phyloP scores from a whole-genome alignment of 768 basidiomycete genomes.

The Antrodiella citrinella region DNA sequence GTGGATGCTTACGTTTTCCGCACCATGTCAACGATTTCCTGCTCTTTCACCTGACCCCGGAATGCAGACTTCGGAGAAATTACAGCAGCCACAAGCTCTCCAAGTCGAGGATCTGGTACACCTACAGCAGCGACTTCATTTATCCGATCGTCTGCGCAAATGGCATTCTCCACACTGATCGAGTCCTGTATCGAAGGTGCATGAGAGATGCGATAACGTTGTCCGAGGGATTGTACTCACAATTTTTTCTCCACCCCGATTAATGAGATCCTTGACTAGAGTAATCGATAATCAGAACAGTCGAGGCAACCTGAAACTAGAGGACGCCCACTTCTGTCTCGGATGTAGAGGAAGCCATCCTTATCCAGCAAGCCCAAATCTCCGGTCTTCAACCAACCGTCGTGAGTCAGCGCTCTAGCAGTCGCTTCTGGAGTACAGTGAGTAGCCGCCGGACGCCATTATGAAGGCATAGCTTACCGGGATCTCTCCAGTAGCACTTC shows the following conservation, averaged over 20 bases:
- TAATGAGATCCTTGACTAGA: slow-evolving; percentile 51
- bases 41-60: slow-evolving; percentile 38
- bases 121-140: slow-evolving; percentile 49
- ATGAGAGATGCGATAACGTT: not conserved
- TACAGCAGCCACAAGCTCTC: slow-evolving; percentile 48
- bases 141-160: slow-evolving; percentile 45
- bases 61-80: slow-evolving; percentile 38
- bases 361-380: slow-evolving; percentile 23
- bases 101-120: slow-evolving; percentile 47
- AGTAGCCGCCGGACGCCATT: no score
- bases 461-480: slow-evolving; percentile 27
- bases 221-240: slow-evolving; percentile 24
- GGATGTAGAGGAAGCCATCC: slow-evolving; percentile 26
- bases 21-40: slow-evolving; percentile 34
- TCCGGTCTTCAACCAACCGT: slow-evolving; percentile 26
- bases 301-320: not conserved
- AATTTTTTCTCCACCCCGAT: slow-evolving; percentile 58
- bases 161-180: slow-evolving; percentile 48
- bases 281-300: not conserved
- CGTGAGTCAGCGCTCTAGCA: slow-evolving; percentile 19
- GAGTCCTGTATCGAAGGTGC: slow-evolving; percentile 36
- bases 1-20: slow-evolving; percentile 30
- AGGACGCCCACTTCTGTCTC: slow-evolving; percentile 18
- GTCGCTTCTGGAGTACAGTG: slow-evolving; percentile 17
- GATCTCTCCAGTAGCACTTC: slow-evolving; percentile 53